Evolutionary conservation across 352 stramenopile genomes (phyloP).

Genomic region (Globisporangium radiosum): DNA sequence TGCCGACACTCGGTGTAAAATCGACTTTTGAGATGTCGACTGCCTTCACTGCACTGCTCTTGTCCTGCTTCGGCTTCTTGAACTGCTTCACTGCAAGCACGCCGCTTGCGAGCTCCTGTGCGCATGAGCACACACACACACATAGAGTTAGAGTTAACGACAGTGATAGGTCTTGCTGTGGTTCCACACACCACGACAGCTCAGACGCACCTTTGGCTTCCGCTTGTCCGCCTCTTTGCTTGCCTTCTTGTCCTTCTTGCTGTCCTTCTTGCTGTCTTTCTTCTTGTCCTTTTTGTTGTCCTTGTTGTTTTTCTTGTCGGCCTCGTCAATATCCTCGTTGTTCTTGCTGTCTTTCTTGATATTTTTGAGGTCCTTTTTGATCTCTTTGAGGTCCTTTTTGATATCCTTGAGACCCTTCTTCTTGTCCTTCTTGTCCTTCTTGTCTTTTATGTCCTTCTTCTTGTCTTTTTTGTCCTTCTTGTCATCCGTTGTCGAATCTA

Average conservation of each 20-base stretch:
- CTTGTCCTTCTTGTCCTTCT: constrained; percentile 21
- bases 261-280: constrained; percentile 9
- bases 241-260: constrained; percentile 17
- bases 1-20: constrained; percentile 57
- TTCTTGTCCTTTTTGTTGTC: constrained; percentile 14
- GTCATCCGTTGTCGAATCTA: not conserved
- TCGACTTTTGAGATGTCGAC: constrained; percentile 58
- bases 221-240: constrained; percentile 15
- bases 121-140: not conserved
- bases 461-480: constrained; percentile 12
- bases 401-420: constrained; percentile 5
- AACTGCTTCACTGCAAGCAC: constrained; percentile 75
- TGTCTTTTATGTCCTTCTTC: constrained; percentile 16
- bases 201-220: constrained; percentile 29
- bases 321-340: not conserved
- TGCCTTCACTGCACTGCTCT: constrained; percentile 5
- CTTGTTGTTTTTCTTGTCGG: constrained; percentile 10
- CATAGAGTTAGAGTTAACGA: too few relatives aligned
- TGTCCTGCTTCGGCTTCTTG: constrained; percentile 56
- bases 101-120: constrained; percentile 57
- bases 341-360: too few relatives aligned
- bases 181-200: not conserved
- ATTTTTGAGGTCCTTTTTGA: too few relatives aligned
- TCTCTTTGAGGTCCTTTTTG: too few relatives aligned
- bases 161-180: too few relatives aligned